Evolutionary conservation across 2,329 filamentous ascomycete species (phyloP), one percentile per base, ranked within the genome.

Genomic region (Tothia fuscella): DNA sequence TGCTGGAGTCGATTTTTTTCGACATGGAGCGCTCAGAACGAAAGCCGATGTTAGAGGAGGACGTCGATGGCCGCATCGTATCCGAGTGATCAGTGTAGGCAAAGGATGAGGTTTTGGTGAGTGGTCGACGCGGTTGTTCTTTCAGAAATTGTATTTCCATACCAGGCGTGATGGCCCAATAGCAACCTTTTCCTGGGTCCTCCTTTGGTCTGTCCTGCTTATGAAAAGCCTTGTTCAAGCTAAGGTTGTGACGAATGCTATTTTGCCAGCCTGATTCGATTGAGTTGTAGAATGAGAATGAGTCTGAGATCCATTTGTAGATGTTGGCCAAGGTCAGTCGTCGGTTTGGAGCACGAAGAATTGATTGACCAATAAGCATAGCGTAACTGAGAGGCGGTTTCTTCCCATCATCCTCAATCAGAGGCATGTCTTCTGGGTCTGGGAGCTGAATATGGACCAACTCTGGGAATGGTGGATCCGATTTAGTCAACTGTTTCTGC

Each of bases 291-390:
- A 89, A 95, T 4, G 76, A 79, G 58, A 83, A 96, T 14, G 81
- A 88, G 58, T 93, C 85, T n/a, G 86, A 93, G 53, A 98, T 96
- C 89, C 91, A 98, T 58, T 93, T 94, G 72, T 96, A 98, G 51
- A 98, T 98, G 60, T 95, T 87, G 20, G 87, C 79, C 14, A 98
- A 72, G 1, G 91, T 96, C 47, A 96, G 70, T 40, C 84, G 81
- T 46, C 87, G 79, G 47, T 80, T 78, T 10, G 83, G 80, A 4
- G 91, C 85, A 47, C 88, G 79, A 17, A 96, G 70, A 52, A 98
- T 95, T 39, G 91, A 87, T 88, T 95, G 95, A 56, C 85, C 91
- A 49, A 96, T 96, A 51, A 98, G 72, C 51, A 82, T 83, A 16
- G 91, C 89, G 58, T 98, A 98, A 64, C 88, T 96, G 62, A 89